Evolutionary conservation across 2,329 filamentous ascomycete genomes (phyloP), one percentile per base, ranked within the genome.

Genomic region (Rhynchosporium secalis): DNA sequence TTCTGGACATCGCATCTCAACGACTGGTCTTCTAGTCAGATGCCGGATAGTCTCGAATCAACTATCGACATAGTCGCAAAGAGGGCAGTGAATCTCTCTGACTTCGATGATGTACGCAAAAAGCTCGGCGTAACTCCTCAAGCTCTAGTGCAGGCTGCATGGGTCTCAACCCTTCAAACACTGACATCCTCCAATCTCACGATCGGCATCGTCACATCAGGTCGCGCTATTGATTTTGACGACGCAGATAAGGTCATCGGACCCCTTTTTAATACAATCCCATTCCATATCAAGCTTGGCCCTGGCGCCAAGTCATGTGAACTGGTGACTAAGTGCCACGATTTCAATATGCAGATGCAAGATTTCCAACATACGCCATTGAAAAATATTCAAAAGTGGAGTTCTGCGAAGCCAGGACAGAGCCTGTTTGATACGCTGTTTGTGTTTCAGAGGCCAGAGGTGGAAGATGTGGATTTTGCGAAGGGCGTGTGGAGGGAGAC

Each of bases 201-300:
- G 1, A 83, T 93, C 13, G 94, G 94, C 0, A 78, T 96, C 26
- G 82, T 97, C 12, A 82, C 91, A 0, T 95, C 92, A 6, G 94
- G 93, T 0, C 83, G 93, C 63, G 84, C 86, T 0, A 83, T 96
- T 4, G 84, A 90, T 48, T 76, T 92, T 12, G 81, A 87, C 7
- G 79, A 80, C 1, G 82, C 87, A 1, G 88, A 92, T 52, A 72
- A 80, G 28, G 84, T 90, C 0, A 83, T 95, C 47, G 94, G 93
- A 0, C 93, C 94, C 0, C 77, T 97, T 26, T 96, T 97, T 81
- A 97, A 97, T 72, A 96, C 92, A 0, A 78, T 97, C 1, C 92
- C 93, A 0, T 92, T 89, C 72, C 81, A 84, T 60, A 75, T 86
- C 40, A 72, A 77, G 5, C 67, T 82, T 13, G 64, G 75, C 6